These are phyloP conservation scores for Dacryopinax primogenitus DNA, from an alignment of 768 basidiomycete species.

Conservation along the genomic window DNA sequence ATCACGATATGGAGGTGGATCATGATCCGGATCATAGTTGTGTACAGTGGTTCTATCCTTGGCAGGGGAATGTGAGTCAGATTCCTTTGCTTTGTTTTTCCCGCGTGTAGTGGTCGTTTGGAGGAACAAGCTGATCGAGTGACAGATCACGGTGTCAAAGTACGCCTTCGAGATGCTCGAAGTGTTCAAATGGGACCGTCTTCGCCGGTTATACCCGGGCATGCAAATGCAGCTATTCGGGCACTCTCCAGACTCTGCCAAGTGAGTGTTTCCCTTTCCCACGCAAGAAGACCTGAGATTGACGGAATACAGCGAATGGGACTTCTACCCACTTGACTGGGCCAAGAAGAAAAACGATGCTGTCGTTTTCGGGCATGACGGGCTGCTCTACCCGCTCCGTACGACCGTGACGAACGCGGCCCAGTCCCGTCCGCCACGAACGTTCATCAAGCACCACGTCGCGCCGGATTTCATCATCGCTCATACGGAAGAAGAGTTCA, in stretches of 20 bases:
- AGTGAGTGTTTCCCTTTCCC: conserved; percentile 12
- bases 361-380: conserved; percentile 25
- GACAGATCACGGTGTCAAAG: conserved; percentile 26
- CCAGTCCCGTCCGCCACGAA: neutral
- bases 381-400: conserved; percentile 26
- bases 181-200: conserved; percentile 20
- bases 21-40: conserved; percentile 5
- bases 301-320: conserved; percentile 24
- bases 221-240: conserved; percentile 25
- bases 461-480: conserved; percentile 25
- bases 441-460: conserved; percentile 19
- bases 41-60: conserved; percentile 6
- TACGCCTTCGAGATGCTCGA: conserved; percentile 27
- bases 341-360: conserved; percentile 20
- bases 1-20: conserved; percentile 5
- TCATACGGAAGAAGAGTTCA: conserved; percentile 13
- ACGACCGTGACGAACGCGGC: conserved; percentile 21
- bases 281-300: neutral
- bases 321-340: conserved; percentile 25
- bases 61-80: conserved; percentile 8
- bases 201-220: conserved; percentile 19
- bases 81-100: neutral
- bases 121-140: conserved; percentile 25
- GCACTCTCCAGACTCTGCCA: conserved; percentile 24
- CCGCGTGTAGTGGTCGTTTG: conserved; percentile 15